Conservation (phyloP, 176 grass and related monocot species). For the Carex scoparia region DNA sequence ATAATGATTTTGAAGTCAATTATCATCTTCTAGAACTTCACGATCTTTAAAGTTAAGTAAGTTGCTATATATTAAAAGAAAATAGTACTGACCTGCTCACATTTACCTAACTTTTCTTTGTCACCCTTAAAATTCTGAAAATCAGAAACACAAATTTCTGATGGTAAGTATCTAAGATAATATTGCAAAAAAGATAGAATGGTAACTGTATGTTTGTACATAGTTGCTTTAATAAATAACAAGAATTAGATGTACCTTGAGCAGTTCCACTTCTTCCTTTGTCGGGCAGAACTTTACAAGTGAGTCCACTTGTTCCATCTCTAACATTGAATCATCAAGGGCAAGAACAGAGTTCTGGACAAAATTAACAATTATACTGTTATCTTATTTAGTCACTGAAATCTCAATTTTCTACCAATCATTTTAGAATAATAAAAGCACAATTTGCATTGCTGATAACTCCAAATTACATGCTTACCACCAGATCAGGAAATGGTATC, state of each 20-base stretch:
- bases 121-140: conserved; percentile 68
- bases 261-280: conserved; percentile 81
- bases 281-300: conserved; percentile 97
- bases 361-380: neutral
- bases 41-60: neutral
- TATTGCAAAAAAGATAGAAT: conserved; percentile 15
- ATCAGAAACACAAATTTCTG: conserved; percentile 1
- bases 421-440: neutral
- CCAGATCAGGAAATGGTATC: conserved; percentile 78
- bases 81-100: conserved; percentile 71
- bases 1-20: neutral
- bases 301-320: conserved; percentile 85
- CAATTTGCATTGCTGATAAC: neutral
- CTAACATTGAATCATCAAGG: conserved; percentile 75
- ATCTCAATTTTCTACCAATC: neutral
- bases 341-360: conserved; percentile 66
- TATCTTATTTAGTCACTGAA: neutral
- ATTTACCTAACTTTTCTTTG: conserved; percentile 79
- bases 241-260: conserved; percentile 55
- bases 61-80: neutral
- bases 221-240: conserved; percentile 27
- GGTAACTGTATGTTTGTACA: neutral
- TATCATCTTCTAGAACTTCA: neutral
- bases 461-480: conserved; percentile 43
- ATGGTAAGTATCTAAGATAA: conserved; percentile 5